Evolutionary conservation across 2,329 filamentous ascomycete genomes (phyloP), one percentile per base, ranked within the genome.

Genomic region (Elsinoe arachidis): DNA sequence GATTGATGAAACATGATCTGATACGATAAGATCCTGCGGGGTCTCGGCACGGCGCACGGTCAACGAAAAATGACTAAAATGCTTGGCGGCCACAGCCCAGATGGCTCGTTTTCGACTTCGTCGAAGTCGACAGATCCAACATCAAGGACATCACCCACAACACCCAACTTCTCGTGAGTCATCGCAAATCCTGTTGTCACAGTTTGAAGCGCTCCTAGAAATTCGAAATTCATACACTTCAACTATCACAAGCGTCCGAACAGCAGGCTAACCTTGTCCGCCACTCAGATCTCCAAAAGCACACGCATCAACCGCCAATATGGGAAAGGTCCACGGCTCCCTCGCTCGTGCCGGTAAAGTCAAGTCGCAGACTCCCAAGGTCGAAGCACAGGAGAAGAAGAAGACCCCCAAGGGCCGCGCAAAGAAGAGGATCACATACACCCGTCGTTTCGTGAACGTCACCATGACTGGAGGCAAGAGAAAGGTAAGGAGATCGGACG

Each of bases 391-490:
- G 79, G 91, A 96, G 86, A 96, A 96, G 87, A 81, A 88, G 80
- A 96, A 97, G 88, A 83, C 80, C 69, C 90, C 92, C 74, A 96
- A 96, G 86, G 92, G 92, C 74, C 90, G 92, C 74, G 92, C 92
- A 69, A 90, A 93, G 81, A 97, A 97, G 90, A 85, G 92, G 73
- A 85, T 95, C 76, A 85, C 84, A 76, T 96, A 96, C 85, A 96
- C 90, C 70, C 88, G 92, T 76, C 90, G 92, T 72, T 97, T 97
- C 82, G 91, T 97, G 69, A 96, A 97, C 80, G 90, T 97, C 74
- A 93, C 89, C 72, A 83, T 96, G 79, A 95, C 91, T 66, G 91
- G 90, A 77, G 92, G 92, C 80, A 97, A 97, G 91, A 84, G 92
- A 78, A 96, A 96, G 90, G 90, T 93, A 77, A 73, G 79, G 65